Percentiles rank a stretch among this genome's conserved stretches.
Conservation (phyloP, 2,329 filamentous ascomycete genomes). For the Septoria petroselini region DNA sequence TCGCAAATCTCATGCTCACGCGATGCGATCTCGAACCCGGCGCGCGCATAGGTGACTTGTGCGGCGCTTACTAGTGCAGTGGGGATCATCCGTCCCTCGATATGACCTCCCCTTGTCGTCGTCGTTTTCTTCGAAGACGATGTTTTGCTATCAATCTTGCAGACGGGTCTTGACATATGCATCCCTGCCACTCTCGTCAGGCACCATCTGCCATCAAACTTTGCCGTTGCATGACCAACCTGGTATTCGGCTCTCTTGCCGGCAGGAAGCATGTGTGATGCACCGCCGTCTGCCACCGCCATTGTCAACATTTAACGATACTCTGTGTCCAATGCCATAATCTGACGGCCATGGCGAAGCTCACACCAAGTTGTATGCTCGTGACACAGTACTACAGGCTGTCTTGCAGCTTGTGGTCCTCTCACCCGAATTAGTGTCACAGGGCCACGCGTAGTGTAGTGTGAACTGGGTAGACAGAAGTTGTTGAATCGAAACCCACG, state of each 20-base stretch:
- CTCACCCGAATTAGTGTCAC: no score
- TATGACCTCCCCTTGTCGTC: no score
- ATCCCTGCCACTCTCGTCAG: not conserved
- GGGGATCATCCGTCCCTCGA: no score
- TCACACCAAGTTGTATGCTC: constrained; percentile 3
- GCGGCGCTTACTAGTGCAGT: not conserved
- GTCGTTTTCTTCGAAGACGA: no score
- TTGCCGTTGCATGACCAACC: constrained; percentile 10
- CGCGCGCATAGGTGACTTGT: no score
- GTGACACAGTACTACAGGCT: no score
- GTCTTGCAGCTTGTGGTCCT: no score
- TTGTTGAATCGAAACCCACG: constrained; percentile 3
- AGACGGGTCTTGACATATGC: constrained; percentile 4
- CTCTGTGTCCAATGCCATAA: not conserved
- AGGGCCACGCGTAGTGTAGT: no score
- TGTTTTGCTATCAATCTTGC: constrained; percentile 1
- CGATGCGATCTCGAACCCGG: not conserved
- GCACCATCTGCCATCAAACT: not conserved
- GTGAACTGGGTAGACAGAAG: not conserved
- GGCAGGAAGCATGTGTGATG: constrained; percentile 15
- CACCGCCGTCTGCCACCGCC: constrained; percentile 11
- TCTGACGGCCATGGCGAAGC: constrained; percentile 7
- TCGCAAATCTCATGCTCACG: not conserved
- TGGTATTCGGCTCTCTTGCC: constrained; percentile 16
- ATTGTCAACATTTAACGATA: constrained; percentile 2